Evolutionary conservation across 768 basidiomycete genomes (phyloP), one percentile per base, ranked within the genome.

Genomic region (Naematelia aurantialba): DNA sequence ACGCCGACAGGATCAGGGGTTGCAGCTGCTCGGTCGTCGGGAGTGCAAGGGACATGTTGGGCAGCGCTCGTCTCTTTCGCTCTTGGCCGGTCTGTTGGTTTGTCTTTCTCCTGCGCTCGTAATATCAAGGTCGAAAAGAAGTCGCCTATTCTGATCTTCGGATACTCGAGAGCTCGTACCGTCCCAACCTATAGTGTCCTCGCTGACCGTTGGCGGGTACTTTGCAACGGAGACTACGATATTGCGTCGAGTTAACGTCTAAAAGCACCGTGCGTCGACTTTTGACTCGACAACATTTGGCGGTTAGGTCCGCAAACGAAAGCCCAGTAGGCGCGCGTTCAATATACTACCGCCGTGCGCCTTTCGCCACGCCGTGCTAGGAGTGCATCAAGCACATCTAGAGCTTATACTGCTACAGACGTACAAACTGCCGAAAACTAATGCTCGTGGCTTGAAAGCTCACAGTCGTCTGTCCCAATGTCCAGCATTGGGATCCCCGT

Each of bases 1-100:
- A 82, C 25, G 83, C 83, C 63, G 89, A 83, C 46, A 96, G 83
- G 59, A 94, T 76, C 54, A 88, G 83, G 68, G 90, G 83, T 73
- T 94, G 91, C 45, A 94, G 81, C 12, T 80, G 76, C 74, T 92
- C 89, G 14, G 67, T 55, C 13, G 66, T 26, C 14, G 58, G 63
- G 21, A 49, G 21, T 8, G 48, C n/a, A 27, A 49, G 27, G 31
- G 52, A 39, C 46, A 50, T 61, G 45, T 49, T 50, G 29, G 48
- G 5, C 10, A 24, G 26, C 26, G 21, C 29, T 27, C 25, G 4
- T 17, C 49, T 24, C 14, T 51, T n/a, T 4, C 19, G 24, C 45
- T n/a, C n/a, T n/a, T n/a, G n/a, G n/a, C n/a, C n/a, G n/a, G n/a
- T n/a, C n/a, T n/a, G n/a, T n/a, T n/a, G n/a, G n/a, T n/a, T n/a